Evolutionary conservation across 2,329 filamentous ascomycete species (phyloP).

Genomic region (Hirsutella minnesotensis): DNA sequence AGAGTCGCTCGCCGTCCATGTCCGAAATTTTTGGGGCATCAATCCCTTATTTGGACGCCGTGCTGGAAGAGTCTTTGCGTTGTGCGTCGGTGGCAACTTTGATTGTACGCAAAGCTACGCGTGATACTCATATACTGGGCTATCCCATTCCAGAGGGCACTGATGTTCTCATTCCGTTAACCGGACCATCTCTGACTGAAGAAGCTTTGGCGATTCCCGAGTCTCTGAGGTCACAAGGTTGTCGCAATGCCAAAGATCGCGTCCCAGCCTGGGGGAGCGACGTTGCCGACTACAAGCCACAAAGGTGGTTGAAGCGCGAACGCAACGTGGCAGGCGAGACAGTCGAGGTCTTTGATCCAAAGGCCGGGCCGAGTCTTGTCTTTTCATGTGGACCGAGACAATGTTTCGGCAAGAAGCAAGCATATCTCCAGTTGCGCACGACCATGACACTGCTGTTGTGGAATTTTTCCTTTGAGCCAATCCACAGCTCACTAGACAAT

Average conservation of each 20-base stretch:
- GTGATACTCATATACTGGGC: slow-evolving; percentile 22
- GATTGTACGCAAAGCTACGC: slow-evolving; percentile 15
- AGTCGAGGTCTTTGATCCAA: slow-evolving; percentile 15
- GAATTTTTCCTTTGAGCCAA: slow-evolving; percentile 20
- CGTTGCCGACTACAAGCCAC: slow-evolving; percentile 19
- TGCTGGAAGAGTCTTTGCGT: slow-evolving; percentile 24
- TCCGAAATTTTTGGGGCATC: slow-evolving; percentile 15
- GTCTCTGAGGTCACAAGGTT: slow-evolving; percentile 12
- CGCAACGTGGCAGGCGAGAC: slow-evolving; percentile 3
- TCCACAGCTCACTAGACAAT: slow-evolving; percentile 8
- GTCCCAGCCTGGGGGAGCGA: slow-evolving; percentile 19
- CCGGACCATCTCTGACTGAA: slow-evolving; percentile 16
- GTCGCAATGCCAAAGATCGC: slow-evolving; percentile 11
- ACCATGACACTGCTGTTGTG: slow-evolving; percentile 23
- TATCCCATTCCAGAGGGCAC: slow-evolving; percentile 21
- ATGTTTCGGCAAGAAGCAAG: slow-evolving; percentile 26
- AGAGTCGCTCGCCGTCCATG: slow-evolving; percentile 15
- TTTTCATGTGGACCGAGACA: slow-evolving; percentile 24
- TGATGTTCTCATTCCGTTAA: slow-evolving; percentile 14
- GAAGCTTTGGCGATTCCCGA: slow-evolving; percentile 17
- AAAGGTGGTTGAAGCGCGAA: slow-evolving; percentile 21
- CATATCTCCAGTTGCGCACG: slow-evolving; percentile 22
- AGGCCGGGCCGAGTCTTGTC: slow-evolving; percentile 21
- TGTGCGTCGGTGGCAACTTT: slow-evolving; percentile 16
- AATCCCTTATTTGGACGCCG: slow-evolving; percentile 24